Conservation (phyloP, 2,329 filamentous ascomycete species). For the Fusarium vanettenii region DNA sequence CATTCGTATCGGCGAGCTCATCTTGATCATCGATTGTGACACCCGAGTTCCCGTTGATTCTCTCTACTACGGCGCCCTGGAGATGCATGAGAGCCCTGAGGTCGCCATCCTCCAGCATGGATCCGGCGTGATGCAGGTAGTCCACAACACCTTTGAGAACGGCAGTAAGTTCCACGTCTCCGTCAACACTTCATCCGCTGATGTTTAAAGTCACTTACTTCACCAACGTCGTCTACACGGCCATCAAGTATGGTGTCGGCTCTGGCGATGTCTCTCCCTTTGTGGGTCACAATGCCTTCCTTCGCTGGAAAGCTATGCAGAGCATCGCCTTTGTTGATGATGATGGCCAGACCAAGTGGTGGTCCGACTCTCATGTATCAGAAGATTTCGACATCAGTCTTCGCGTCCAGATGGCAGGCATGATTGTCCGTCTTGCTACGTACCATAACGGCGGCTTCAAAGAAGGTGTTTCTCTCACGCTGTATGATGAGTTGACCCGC, state of each 20-base stretch:
- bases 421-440: conserved; percentile 74
- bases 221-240: conserved; percentile 81
- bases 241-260: conserved; percentile 76
- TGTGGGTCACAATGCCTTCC: conserved; percentile 81
- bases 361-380: conserved; percentile 81
- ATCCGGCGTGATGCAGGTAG: conserved; percentile 82
- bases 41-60: conserved; percentile 73
- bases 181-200: not conserved
- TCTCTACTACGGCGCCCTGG: conserved; percentile 73
- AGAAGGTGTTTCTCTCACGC: conserved; percentile 78
- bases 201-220: conserved; percentile 71
- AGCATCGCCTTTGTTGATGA: conserved; percentile 38
- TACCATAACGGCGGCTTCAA: conserved; percentile 79
- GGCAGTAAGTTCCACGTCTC: conserved; percentile 47
- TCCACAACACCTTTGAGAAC: conserved; percentile 78
- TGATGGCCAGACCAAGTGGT: conserved; percentile 72
- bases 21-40: conserved; percentile 74
- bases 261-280: conserved; percentile 80
- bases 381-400: conserved; percentile 84
- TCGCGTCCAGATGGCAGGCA: conserved; percentile 76
- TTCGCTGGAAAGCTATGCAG: conserved; percentile 67
- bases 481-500: conserved; percentile 77
- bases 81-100: conserved; percentile 77
- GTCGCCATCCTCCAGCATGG: conserved; percentile 79
- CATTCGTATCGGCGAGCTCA: conserved; percentile 66